Evolutionary conservation across 1,284 basidiomycete genomes (phyloP).

Genomic region (Sphagnurus paluster): DNA sequence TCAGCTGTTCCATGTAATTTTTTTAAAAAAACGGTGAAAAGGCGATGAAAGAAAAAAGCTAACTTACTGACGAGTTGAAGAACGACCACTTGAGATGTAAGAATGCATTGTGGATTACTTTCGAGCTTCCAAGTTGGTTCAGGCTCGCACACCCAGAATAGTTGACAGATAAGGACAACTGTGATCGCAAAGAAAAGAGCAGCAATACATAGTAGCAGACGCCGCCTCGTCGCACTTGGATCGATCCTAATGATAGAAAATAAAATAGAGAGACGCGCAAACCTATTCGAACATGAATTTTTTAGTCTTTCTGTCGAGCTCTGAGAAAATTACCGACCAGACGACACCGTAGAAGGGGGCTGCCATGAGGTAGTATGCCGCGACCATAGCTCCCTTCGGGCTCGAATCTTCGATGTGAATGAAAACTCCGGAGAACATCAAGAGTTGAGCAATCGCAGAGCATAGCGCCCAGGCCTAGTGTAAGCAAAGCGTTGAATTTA

Average conservation of each 20-base stretch:
- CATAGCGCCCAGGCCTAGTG: constrained; percentile 26
- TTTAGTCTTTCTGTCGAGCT: neutral
- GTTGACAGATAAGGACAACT: constrained; percentile 33
- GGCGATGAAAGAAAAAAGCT: too few relatives aligned
- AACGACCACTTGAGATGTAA: constrained; percentile 37
- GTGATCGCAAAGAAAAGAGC: constrained; percentile 32
- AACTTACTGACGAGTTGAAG: constrained; percentile 39
- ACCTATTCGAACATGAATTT: constrained; percentile 24
- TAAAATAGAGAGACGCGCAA: constrained; percentile 44
- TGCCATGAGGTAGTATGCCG: constrained; percentile 46
- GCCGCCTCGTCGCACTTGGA: constrained; percentile 26
- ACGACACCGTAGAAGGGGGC: constrained; percentile 41
- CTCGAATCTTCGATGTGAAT: constrained; percentile 31
- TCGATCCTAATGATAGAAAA: constrained; percentile 49
- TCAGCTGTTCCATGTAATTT: constrained; percentile 31
- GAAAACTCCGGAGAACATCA: constrained; percentile 32
- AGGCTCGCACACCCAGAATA: constrained; percentile 41
- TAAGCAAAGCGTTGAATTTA: neutral
- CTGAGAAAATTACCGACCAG: constrained; percentile 31
- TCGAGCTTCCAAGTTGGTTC: constrained; percentile 32
- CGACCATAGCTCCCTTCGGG: constrained; percentile 21
- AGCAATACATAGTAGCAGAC: constrained; percentile 29
- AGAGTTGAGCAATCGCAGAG: constrained; percentile 23
- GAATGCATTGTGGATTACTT: constrained; percentile 35
- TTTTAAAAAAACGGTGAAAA: neutral